Evolutionary conservation across 2,329 filamentous ascomycete genomes (phyloP), one percentile per base, ranked within the genome.

Genomic region (Aspergillus sp.): DNA sequence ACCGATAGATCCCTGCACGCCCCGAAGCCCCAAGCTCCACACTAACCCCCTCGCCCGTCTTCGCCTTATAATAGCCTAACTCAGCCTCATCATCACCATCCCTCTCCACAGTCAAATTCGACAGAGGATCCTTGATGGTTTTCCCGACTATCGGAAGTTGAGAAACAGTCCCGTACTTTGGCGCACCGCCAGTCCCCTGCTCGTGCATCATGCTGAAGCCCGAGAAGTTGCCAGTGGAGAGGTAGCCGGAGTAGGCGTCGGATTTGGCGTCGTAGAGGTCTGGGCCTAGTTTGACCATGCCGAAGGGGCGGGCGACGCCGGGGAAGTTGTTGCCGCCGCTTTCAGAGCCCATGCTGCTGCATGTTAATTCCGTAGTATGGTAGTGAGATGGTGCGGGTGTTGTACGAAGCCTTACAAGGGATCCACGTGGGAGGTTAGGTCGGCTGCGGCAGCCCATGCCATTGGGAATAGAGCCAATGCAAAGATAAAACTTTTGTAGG

Each of bases 131-230:
- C 6, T 54, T 57, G 38, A 82, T 63, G 6, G 12, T 35, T 13
- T 60, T 60, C 0, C 78, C 79, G 0, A 76, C 57, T 1, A 80
- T 63, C 0, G 79, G 81, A 63, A 83, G 72, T 62, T 83, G 81
- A 1, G 78, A 71, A 27, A 83, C 77, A 1, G 84, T 80, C 4
- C 84, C 84, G 51, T 86, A 87, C 61, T 86, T 86, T 1, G 84
- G 82, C 1, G 81, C 81, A 1, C 84, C 84, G 6, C 84, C 84
- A 0, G 83, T 87, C 3, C 83, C 82, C 51, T 77, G 79, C 59
- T 84, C 81, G 54, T 85, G 82, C 57, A 84, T 78, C 75, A 84
- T 73, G 49, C 76, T 80, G 62, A 83, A 83, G 15, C 79, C 81
- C 2, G 74, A 78, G 53, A 83, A 77, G 27, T 75, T 73, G 3